Evolutionary conservation across 1,284 basidiomycete species (phyloP).

Genomic region (Tremellales sp.): DNA sequence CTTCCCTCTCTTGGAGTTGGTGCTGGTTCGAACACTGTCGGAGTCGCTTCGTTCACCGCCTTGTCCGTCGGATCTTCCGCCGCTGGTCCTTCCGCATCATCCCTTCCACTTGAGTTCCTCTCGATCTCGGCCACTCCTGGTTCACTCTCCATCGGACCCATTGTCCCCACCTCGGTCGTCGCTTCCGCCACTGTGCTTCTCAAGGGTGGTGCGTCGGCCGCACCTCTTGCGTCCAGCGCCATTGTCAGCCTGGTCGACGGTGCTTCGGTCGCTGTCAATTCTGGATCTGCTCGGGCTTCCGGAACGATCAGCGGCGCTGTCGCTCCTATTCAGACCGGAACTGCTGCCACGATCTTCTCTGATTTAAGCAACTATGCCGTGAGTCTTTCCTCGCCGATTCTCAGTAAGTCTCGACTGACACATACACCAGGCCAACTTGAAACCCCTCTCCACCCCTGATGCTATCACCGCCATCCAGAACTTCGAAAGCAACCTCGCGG

Average conservation of each 20-base stretch:
- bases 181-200: neutral
- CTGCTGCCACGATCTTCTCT: constrained; percentile 6
- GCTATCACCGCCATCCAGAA: constrained; percentile 6
- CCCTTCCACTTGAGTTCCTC: neutral
- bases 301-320: neutral
- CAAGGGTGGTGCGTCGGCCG: neutral
- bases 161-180: neutral
- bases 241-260: too few species aligned
- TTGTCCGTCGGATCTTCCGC: neutral
- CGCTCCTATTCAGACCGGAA: neutral
- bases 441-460: constrained; percentile 7
- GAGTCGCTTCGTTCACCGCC: neutral
- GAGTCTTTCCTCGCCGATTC: neutral
- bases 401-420: neutral
- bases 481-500: constrained; percentile 2
- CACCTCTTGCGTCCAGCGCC: too few species aligned
- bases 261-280: too few species aligned
- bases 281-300: neutral
- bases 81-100: neutral
- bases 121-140: neutral
- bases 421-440: neutral
- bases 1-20: neutral
- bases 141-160: neutral
- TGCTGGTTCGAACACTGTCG: neutral
- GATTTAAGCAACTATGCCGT: constrained; percentile 9